phyloP scores from a whole-genome alignment of 2,329 filamentous ascomycete genomes.

The Hansfordia pulvinata region DNA sequence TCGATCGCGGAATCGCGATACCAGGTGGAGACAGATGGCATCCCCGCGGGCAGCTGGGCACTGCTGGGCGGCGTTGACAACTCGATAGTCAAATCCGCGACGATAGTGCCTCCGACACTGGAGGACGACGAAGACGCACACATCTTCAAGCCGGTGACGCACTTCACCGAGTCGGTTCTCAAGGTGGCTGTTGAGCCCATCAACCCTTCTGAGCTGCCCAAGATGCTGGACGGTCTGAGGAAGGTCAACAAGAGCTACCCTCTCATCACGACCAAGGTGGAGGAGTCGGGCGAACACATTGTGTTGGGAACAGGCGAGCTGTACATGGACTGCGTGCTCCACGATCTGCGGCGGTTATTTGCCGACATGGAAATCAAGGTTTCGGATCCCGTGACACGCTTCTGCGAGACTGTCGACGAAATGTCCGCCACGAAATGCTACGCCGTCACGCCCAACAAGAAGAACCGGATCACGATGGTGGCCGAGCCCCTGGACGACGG shows the following conservation, averaged over 20 bases:
- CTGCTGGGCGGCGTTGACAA: slow-evolving; percentile 91
- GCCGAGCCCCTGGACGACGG: slow-evolving; percentile 92
- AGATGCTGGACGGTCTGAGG: slow-evolving; percentile 93
- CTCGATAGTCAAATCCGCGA: slow-evolving; percentile 95
- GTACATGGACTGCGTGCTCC: slow-evolving; percentile 99
- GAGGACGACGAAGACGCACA: slow-evolving; percentile 85
- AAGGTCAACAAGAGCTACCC: slow-evolving; percentile 98
- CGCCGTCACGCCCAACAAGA: slow-evolving; percentile 95
- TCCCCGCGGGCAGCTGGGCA: slow-evolving; percentile 89
- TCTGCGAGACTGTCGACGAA: slow-evolving; percentile 96
- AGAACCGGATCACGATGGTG: slow-evolving; percentile 98
- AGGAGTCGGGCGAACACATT: slow-evolving; percentile 94
- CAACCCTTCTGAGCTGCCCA: slow-evolving; percentile 92
- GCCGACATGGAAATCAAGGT: slow-evolving; percentile 99
- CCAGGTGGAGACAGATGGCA: slow-evolving; percentile 79
- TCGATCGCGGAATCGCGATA: slow-evolving; percentile 90
- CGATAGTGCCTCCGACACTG: slow-evolving; percentile 66
- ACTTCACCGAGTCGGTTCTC: slow-evolving; percentile 95
- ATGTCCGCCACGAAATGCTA: slow-evolving; percentile 97
- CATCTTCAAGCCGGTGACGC: slow-evolving; percentile 84
- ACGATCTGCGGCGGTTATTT: slow-evolving; percentile 85
- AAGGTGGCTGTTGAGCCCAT: slow-evolving; percentile 97
- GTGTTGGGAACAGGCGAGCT: slow-evolving; percentile 90
- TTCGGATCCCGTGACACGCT: slow-evolving; percentile 91
- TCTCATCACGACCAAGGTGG: slow-evolving; percentile 89